These are phyloP conservation scores for Phialophora chinensis DNA, from an alignment of 2,329 filamentous ascomycete species.

Conservation along the genomic window DNA sequence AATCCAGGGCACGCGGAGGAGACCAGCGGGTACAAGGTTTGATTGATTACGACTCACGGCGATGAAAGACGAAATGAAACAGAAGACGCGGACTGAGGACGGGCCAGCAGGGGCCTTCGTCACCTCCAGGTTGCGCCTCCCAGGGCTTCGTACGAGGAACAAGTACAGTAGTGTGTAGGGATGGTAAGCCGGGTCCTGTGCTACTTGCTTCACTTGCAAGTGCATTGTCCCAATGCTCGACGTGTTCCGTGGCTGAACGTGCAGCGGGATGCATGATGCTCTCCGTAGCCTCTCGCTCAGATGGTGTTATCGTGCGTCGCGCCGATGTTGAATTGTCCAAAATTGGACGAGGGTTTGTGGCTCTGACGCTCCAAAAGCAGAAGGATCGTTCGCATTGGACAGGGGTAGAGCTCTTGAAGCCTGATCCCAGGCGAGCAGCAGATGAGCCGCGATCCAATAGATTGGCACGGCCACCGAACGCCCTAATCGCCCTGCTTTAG, in stretches of 20 bases:
- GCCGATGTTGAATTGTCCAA: constrained; percentile 7
- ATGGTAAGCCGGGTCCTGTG: not conserved
- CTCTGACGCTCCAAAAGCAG: constrained; percentile 25
- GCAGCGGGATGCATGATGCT: not conserved
- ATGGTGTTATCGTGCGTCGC: not conserved
- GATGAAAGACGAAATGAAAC: not conserved
- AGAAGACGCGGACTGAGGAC: not conserved
- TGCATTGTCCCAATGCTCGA: not conserved
- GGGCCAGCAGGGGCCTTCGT: not conserved
- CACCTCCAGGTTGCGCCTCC: not conserved
- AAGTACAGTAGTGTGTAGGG: not conserved
- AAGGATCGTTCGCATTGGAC: constrained; percentile 30
- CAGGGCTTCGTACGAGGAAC: not conserved
- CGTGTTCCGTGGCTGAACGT: not conserved
- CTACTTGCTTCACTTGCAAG: constrained; percentile 1
- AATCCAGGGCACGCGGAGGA: not conserved
- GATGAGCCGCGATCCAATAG: constrained; percentile 30
- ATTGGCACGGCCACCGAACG: constrained; percentile 8
- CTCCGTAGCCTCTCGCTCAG: not conserved
- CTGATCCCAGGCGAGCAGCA: constrained; percentile 34
- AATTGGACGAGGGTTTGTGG: constrained; percentile 25
- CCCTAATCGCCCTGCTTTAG: constrained; percentile 28
- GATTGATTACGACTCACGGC: not conserved
- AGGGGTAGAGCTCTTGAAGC: constrained; percentile 27
- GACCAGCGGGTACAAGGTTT: not conserved